Evolutionary conservation across 176 grass and related monocot species (phyloP), one percentile per base, ranked within the genome.

Genomic region (Cenchrus americanus): DNA sequence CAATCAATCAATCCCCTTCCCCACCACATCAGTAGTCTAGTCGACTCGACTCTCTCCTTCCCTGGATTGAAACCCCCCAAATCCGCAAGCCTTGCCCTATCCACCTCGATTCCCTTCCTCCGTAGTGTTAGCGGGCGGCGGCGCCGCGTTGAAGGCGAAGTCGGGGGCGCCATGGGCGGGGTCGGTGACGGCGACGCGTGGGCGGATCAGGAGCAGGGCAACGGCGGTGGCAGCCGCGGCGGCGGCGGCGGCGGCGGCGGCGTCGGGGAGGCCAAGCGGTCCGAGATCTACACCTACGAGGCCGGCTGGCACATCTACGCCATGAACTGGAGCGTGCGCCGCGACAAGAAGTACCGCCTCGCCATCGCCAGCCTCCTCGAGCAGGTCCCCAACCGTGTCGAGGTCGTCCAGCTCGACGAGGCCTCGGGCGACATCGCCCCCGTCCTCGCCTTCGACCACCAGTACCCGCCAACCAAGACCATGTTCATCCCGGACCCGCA

Each of bases 271-370:
- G 93, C 92, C 69, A 95, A 96, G 91, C 82, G 93, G 70, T 96
- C 96, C 59, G 93, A 99, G 96, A 99, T 99, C 96, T 99, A 99
- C 91, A 96, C 96, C 14, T 99, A 99, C 86, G 96, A 99, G 86
- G 96, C 96, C 19, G 83, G 74, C 1, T 99, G 96, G 96, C 91
- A 91, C 91, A 89, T 99, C 87, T 99, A 96, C 93, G 91, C 85
- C 69, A 99, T 99, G 96, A 99, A 99, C 89, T 99, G 96, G 93
- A 99, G 96, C 89, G 96, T 96, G 40, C 96, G 96, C 68, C 96
- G 96, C 24, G 93, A 99, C 86, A 96, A 91, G 86, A 93, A 92
- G 86, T 99, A 99, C 91, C 96, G 96, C 12, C 89, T 99, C 24
- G 93, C 96, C 81, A 94, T 99, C 85, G 91, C 93, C 30, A 99